Percentiles rank a stretch among this genome's conserved stretches.
These are phyloP conservation scores for Dioszegia hungarica DNA, from an alignment of 768 basidiomycete species.

Conservation along the genomic window DNA sequence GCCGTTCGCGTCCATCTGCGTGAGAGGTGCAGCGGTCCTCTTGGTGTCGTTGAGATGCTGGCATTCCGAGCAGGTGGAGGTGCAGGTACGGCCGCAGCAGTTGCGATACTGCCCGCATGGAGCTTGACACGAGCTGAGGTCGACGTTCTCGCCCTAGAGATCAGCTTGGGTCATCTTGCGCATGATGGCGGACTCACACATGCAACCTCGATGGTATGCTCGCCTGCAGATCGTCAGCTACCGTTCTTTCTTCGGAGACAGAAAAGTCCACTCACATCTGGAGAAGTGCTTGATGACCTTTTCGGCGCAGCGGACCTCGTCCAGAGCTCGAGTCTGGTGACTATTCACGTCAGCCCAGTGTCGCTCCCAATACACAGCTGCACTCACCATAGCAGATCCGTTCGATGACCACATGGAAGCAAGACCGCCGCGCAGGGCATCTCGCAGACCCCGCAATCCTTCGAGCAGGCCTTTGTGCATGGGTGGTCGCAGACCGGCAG, in stretches of 20 bases:
- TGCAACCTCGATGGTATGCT: conserved; percentile 52
- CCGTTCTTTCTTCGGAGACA: too few species aligned
- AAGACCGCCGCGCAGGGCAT: too few species aligned
- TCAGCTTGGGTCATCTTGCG: neutral
- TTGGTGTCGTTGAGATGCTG: conserved; percentile 42
- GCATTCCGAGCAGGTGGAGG: conserved; percentile 55
- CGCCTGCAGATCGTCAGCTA: conserved; percentile 47
- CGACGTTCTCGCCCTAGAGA: conserved; percentile 51
- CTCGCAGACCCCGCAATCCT: neutral
- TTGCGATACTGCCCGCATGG: conserved; percentile 56
- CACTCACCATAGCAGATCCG: neutral
- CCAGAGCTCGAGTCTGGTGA: neutral
- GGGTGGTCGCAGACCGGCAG: neutral
- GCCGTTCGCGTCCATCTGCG: neutral
- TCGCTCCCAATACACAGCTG: neutral
- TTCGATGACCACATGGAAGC: neutral
- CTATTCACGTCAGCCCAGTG: neutral
- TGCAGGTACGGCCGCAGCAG: conserved; percentile 59
- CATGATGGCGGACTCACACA: neutral
- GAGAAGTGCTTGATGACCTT: neutral
- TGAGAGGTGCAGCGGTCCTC: conserved; percentile 44
- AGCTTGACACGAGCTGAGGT: conserved; percentile 54
- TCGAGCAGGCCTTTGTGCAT: neutral
- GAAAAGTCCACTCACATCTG: neutral
- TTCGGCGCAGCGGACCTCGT: neutral